Evolutionary conservation across 2,329 filamentous ascomycete genomes (phyloP).

Genomic region (Aspergillus vadensis): DNA sequence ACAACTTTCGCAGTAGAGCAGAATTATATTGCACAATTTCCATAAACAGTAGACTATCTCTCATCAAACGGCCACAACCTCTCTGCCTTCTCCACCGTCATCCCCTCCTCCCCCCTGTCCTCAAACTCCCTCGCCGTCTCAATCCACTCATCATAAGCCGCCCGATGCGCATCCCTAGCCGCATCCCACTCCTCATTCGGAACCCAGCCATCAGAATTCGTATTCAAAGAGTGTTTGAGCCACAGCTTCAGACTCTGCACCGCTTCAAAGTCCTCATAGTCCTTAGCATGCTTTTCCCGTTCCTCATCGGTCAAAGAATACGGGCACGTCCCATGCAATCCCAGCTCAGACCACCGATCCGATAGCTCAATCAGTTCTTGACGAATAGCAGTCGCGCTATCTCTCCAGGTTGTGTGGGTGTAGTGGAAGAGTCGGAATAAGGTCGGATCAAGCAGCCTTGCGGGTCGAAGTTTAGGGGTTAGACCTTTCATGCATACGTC

Average conservation of each 20-base stretch:
- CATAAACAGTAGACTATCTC: conserved; percentile 10
- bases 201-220: conserved; percentile 37
- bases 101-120: conserved; percentile 15
- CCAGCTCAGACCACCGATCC: conserved; percentile 28
- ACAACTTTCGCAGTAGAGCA: too few species aligned
- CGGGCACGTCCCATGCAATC: conserved; percentile 28
- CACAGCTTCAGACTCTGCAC: conserved; percentile 32
- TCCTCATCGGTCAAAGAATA: conserved; percentile 29
- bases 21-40: rapidly evolving
- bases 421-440: conserved; percentile 37
- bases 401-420: conserved; percentile 33
- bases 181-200: conserved; percentile 33
- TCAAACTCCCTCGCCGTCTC: conserved; percentile 28
- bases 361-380: conserved; percentile 37
- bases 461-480: conserved; percentile 28
- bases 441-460: conserved; percentile 29
- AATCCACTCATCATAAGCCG: conserved; percentile 35
- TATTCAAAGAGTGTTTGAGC: conserved; percentile 29
- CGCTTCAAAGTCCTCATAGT: conserved; percentile 37
- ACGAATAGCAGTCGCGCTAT: conserved; percentile 28
- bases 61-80: conserved; percentile 33
- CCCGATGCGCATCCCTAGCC: conserved; percentile 29
- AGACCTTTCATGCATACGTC: conserved; percentile 28
- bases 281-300: conserved; percentile 24
- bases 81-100: conserved; percentile 30